Percentiles rank a stretch among this genome's conserved stretches.
These are phyloP conservation scores for Samsoniella hepiali DNA, from an alignment of 2,329 filamentous ascomycete genomes.

Conservation along the genomic window DNA sequence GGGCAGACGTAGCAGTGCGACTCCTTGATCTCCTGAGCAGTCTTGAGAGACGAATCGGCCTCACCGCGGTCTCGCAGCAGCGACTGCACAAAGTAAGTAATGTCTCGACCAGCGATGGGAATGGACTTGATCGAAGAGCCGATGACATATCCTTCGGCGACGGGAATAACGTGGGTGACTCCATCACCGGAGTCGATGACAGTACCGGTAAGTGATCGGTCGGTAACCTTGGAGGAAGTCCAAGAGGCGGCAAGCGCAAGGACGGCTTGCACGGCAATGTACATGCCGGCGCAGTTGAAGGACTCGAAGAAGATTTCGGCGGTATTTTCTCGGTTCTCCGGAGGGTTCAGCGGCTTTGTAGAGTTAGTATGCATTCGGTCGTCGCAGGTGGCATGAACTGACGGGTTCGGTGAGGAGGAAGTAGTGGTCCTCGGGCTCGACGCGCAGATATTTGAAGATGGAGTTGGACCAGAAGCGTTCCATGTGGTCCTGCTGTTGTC, in stretches of 20 bases:
- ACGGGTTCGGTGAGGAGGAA: conserved; percentile 97
- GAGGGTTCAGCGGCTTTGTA: conserved; percentile 83
- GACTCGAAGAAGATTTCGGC: conserved; percentile 99
- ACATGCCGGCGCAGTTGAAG: conserved; percentile 98
- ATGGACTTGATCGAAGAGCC: conserved; percentile 99
- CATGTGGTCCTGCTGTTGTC: conserved; percentile 78
- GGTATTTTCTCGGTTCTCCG: conserved; percentile 97
- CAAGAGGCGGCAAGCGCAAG: conserved; percentile 94
- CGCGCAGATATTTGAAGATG: conserved; percentile 98
- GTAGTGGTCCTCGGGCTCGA: conserved; percentile 98
- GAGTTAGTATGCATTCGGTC: conserved; percentile 20
- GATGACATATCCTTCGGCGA: conserved; percentile 98
- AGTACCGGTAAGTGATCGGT: conserved; percentile 91
- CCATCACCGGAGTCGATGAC: conserved; percentile 98
- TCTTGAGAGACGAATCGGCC: conserved; percentile 94
- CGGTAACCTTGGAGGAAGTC: conserved; percentile 97
- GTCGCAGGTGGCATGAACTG: conserved; percentile 35
- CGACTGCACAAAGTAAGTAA: conserved; percentile 98
- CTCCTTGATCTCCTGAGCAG: conserved; percentile 97
- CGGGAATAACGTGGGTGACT: conserved; percentile 98
- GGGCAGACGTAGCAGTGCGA: conserved; percentile 98
- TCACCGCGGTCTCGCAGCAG: conserved; percentile 93
- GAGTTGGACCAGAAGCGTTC: conserved; percentile 99
- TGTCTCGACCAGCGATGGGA: conserved; percentile 94
- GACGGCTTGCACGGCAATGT: conserved; percentile 97